Base-by-base conservation (phyloP, 163 green algal genomes). In the Chlamydomonas reinhardtii region DNA sequence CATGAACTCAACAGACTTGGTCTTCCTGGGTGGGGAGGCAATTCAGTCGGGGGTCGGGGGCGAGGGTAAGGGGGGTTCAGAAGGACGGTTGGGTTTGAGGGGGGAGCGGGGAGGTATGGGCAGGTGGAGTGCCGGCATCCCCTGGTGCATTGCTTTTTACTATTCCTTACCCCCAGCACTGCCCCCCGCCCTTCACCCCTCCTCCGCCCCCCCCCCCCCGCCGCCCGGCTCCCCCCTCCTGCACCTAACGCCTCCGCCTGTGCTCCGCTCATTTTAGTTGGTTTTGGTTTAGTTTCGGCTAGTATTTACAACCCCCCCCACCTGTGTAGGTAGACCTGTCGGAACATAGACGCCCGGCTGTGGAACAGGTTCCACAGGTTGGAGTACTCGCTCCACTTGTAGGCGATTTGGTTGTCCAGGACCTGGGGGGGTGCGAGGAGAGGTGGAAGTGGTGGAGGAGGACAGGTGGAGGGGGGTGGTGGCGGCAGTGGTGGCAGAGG, bases 1-100 rank as follows among this genome's bases (percentile, higher is more conserved):
- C 83, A 89, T 89, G 68, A 84, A 89, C 83, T 89, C 83, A 15
- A 89, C 74, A 15, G 74, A 66, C 74, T 89, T 89, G 74, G 83
- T 84, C 66, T 89, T 89, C 27, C 83, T 89, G 83, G 8, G 29
- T 4, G 72, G 20, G 17, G 52, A n/a, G n/a, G n/a, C n/a, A n/a
- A n/a, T n/a, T 25, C 24, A 12, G 19, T 9, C 22, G n/a, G n/a
- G 27, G n/a, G n/a, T 65, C 20, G 12, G 12, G 65, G 65, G n/a
- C 20, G 65, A 12, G 65, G 14, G n/a, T 2, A 20, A 72, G 43
- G n/a, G n/a, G n/a, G n/a, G n/a, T n/a, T n/a, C n/a, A 14, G 65
- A 11, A 24, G 27, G 11, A 39, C 25, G 5, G 5, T 8, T 43
- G 48, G 3, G 48, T 39, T 35, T n/a, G 37, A 64, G 12, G 29